A percentile compares a stretch with the other conserved stretches of the same genome.
Evolutionary conservation across 148 eudicot genomes (phyloP).

Genomic region (Vaccinium corymbosum): DNA sequence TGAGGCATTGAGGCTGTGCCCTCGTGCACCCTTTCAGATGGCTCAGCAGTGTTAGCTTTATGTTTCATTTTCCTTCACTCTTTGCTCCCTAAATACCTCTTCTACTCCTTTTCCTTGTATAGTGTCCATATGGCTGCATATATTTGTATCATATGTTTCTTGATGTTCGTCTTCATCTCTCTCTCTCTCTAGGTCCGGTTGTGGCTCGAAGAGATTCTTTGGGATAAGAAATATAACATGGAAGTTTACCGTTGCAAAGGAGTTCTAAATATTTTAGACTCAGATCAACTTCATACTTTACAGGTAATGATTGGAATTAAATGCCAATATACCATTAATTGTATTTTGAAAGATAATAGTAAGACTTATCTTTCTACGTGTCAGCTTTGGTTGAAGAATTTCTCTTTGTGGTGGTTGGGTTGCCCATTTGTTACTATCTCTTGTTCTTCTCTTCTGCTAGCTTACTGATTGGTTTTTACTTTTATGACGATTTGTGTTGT

Average conservation of each 20-base stretch:
- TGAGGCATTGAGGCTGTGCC: not conserved
- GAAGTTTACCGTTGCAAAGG: conserved; percentile 97
- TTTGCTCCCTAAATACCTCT: not conserved
- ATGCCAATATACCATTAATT: not conserved
- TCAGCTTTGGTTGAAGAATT: conserved; percentile 4
- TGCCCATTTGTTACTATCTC: not conserved
- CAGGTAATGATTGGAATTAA: conserved; percentile 46
- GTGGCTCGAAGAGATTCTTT: conserved; percentile 94
- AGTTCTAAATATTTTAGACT: conserved; percentile 52
- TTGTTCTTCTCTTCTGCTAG: not conserved
- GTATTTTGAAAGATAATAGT: not conserved
- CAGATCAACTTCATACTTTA: conserved; percentile 77
- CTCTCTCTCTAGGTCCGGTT: conserved; percentile 48
- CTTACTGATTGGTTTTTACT: not conserved
- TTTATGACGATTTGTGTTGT: not conserved
- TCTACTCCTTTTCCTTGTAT: not conserved
- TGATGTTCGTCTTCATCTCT: not conserved
- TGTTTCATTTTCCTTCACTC: not conserved
- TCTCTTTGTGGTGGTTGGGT: not conserved
- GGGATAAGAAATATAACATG: conserved; percentile 89
- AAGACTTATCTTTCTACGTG: not conserved
- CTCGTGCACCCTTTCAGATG: not conserved
- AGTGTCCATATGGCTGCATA: not conserved
- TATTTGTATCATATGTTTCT: not conserved
- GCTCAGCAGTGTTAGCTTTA: not conserved